Percentiles rank a stretch among this genome's conserved stretches.
phyloP scores from a whole-genome alignment of 2,329 filamentous ascomycete genomes.

The Grosmannia clavigera region DNA sequence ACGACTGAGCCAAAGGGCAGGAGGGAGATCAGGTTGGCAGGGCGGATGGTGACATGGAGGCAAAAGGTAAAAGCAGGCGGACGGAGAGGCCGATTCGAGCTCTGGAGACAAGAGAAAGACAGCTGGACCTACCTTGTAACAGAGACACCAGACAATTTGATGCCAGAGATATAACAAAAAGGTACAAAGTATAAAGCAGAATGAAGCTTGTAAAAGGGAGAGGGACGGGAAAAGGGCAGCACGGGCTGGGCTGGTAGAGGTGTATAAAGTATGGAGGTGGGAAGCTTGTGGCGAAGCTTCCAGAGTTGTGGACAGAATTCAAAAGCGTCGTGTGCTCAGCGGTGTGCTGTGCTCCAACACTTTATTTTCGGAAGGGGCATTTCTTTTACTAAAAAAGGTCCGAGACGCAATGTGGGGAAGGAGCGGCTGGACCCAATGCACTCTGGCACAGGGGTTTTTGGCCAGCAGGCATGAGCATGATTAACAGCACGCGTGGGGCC shows the following conservation, averaged over 20 bases:
- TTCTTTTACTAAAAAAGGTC: background rate
- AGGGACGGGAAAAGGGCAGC: background rate
- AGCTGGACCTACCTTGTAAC: background rate
- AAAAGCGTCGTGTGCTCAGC: background rate
- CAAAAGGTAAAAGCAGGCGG: background rate
- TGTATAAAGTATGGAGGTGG: background rate
- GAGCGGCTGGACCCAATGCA: background rate
- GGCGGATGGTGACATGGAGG: background rate
- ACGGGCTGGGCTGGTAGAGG: background rate
- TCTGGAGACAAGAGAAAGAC: background rate
- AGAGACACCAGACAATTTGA: background rate
- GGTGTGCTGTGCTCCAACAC: background rate
- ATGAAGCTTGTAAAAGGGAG: background rate
- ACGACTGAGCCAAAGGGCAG: background rate
- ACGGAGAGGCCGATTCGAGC: background rate
- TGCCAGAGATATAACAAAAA: background rate
- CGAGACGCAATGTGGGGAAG: background rate
- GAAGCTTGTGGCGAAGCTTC: conserved; percentile 3
- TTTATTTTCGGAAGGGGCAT: background rate
- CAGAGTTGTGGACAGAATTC: conserved; percentile 2
- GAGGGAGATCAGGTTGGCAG: background rate
- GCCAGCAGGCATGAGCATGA: background rate
- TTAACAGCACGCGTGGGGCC: background rate
- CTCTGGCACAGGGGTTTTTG: background rate
- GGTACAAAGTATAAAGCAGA: background rate